A percentile compares a stretch with the other conserved stretches of the same genome.
Conservation (phyloP, 2,329 filamentous ascomycete genomes). For the Pseudogymnoascus sp. region DNA sequence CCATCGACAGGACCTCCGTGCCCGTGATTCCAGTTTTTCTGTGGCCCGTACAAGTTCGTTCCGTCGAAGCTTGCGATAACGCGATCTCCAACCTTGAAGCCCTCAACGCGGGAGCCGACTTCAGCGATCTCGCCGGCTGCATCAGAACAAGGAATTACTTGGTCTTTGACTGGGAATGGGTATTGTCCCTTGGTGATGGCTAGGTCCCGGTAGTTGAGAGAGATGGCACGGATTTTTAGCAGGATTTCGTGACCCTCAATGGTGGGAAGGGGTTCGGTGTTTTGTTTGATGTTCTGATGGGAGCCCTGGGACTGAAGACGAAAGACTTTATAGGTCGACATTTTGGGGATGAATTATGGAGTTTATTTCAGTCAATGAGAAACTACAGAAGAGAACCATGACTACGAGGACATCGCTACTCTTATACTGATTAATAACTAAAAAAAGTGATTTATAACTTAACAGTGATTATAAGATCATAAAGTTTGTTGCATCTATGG, state of each 20-base stretch:
- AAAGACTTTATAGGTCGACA: conserved; percentile 15
- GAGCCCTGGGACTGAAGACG: conserved; percentile 10
- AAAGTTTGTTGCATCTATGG: background rate
- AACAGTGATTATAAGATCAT: background rate
- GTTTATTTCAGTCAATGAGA: background rate
- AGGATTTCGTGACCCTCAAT: conserved; percentile 25
- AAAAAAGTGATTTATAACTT: background rate
- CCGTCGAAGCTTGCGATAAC: conserved; percentile 25
- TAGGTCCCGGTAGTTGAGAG: conserved; percentile 31
- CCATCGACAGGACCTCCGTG: conserved; percentile 30
- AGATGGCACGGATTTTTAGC: conserved; percentile 25
- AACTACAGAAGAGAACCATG: background rate
- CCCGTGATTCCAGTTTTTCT: conserved; percentile 9
- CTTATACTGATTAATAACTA: background rate
- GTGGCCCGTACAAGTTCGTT: conserved; percentile 20
- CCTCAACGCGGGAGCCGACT: conserved; percentile 22
- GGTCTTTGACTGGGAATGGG: conserved; percentile 26
- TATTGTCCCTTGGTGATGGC: conserved; percentile 26
- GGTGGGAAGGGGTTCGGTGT: conserved; percentile 22
- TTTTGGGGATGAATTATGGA: background rate
- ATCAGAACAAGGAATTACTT: conserved; percentile 32
- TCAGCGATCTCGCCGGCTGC: conserved; percentile 29
- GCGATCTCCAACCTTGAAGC: conserved; percentile 26
- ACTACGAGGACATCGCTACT: background rate
- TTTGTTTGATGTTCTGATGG: conserved; percentile 19